A percentile compares a stretch with the other conserved stretches of the same genome.
Conservation (phyloP, 2,329 filamentous ascomycete species). For the Aspergillus caelatus region DNA sequence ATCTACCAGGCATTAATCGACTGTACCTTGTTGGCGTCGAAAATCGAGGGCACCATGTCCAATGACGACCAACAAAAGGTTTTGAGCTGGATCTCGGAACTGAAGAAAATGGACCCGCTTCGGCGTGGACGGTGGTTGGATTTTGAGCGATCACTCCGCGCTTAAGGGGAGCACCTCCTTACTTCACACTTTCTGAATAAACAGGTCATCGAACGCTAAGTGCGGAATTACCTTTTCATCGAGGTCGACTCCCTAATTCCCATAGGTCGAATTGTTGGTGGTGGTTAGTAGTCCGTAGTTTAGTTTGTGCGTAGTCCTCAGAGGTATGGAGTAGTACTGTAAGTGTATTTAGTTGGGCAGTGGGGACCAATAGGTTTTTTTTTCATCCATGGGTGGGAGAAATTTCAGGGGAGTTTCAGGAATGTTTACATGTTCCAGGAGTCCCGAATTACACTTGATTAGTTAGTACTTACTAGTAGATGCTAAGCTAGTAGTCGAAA, state of each 20-base stretch:
- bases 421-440: background rate
- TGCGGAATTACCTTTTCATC: slow-evolving; percentile 11
- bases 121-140: slow-evolving; percentile 76
- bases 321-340: background rate
- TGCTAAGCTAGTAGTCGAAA: background rate
- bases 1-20: slow-evolving; percentile 85
- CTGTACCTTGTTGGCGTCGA: slow-evolving; percentile 65
- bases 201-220: background rate
- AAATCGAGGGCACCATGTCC: slow-evolving; percentile 51
- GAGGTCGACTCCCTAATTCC: background rate
- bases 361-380: slow-evolving; percentile 1
- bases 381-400: slow-evolving; percentile 1
- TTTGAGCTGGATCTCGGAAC: slow-evolving; percentile 62
- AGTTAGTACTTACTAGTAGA: background rate
- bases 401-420: slow-evolving; percentile 11
- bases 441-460: background rate
- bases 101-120: slow-evolving; percentile 73
- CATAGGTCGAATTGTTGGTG: background rate
- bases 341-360: background rate
- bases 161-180: slow-evolving; percentile 25
- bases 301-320: background rate
- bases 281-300: background rate
- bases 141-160: slow-evolving; percentile 54
- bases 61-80: slow-evolving; percentile 51
- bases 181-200: background rate